Conservation (phyloP, 805 yeast species). For the Candida boleticola region DNA sequence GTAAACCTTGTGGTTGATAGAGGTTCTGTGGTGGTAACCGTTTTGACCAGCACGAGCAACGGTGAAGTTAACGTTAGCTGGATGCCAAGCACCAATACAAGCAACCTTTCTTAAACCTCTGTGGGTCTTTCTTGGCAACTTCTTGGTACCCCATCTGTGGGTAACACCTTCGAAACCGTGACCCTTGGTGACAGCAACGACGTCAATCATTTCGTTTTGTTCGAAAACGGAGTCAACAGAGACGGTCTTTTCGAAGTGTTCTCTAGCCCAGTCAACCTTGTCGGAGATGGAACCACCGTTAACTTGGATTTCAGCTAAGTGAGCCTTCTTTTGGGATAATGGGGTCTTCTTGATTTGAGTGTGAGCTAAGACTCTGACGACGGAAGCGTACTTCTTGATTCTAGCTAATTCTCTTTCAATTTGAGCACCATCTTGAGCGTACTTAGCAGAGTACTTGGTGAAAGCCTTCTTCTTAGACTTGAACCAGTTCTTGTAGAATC, state of each 20-base stretch:
- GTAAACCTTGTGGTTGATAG: conserved; percentile 99
- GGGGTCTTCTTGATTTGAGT: conserved; percentile 99
- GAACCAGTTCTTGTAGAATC: conserved; percentile 99
- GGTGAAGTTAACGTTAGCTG: conserved; percentile 99
- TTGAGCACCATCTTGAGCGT: conserved; percentile 86
- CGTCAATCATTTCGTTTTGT: conserved; percentile 98
- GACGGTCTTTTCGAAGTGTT: conserved; percentile 98
- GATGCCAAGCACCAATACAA: conserved; percentile 99
- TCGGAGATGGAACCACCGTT: conserved; percentile 99
- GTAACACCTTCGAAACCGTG: conserved; percentile 99
- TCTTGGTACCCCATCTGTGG: conserved; percentile 99
- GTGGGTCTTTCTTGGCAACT: conserved; percentile 99
- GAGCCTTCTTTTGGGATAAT: conserved; percentile 98
- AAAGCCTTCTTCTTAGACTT: conserved; percentile 99
- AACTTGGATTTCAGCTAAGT: conserved; percentile 98
- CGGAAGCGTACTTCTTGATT: conserved; percentile 96
- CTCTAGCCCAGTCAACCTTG: conserved; percentile 98
- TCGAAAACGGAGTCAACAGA: conserved; percentile 94
- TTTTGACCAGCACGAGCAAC: conserved; percentile 99
- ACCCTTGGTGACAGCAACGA: conserved; percentile 99
- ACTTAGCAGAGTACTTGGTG: conserved; percentile 99
- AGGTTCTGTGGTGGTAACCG: conserved; percentile 99
- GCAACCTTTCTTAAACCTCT: conserved; percentile 99
- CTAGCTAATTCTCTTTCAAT: conserved; percentile 96
- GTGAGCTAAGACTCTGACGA: conserved; percentile 99